Conservation (phyloP, 2,329 filamentous ascomycete genomes). For the Claviceps sp. region DNA sequence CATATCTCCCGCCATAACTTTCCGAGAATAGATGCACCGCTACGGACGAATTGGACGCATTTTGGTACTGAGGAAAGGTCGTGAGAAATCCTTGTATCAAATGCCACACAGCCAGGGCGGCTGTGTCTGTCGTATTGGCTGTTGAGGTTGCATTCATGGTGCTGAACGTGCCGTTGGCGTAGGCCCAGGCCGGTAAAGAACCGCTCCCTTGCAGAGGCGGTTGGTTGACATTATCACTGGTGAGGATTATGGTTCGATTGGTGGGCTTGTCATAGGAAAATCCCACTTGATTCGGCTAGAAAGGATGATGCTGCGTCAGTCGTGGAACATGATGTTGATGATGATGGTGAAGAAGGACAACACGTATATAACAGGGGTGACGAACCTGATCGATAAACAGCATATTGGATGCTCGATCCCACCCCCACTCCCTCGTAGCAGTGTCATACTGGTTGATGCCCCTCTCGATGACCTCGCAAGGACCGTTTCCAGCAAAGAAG, state of each 20-base stretch:
- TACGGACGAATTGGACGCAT: conserved; percentile 31
- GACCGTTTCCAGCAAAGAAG: conserved; percentile 47
- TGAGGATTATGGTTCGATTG: conserved; percentile 44
- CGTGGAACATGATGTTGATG: neutral
- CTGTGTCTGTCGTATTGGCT: conserved; percentile 41
- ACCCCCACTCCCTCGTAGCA: conserved; percentile 47
- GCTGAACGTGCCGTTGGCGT: conserved; percentile 53
- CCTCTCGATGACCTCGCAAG: conserved; percentile 35
- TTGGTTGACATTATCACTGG: conserved; percentile 23
- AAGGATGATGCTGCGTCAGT: neutral
- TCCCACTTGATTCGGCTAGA: conserved; percentile 54
- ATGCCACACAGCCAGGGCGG: conserved; percentile 50
- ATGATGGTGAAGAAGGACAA: neutral
- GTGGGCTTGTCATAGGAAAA: conserved; percentile 53
- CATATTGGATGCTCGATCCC: conserved; percentile 44
- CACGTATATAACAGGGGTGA: neutral
- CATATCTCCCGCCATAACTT: conserved; percentile 59
- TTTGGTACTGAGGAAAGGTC: conserved; percentile 44
- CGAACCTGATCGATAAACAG: conserved; percentile 44
- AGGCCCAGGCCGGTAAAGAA: conserved; percentile 17
- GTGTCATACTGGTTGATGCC: conserved; percentile 38
- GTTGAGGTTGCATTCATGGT: conserved; percentile 34
- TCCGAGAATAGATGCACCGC: conserved; percentile 56
- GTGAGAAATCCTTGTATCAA: conserved; percentile 48
- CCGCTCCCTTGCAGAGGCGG: conserved; percentile 11